Evolutionary conservation across 208 protist species (phyloP).

Genomic region (Leishmania mexicana): DNA sequence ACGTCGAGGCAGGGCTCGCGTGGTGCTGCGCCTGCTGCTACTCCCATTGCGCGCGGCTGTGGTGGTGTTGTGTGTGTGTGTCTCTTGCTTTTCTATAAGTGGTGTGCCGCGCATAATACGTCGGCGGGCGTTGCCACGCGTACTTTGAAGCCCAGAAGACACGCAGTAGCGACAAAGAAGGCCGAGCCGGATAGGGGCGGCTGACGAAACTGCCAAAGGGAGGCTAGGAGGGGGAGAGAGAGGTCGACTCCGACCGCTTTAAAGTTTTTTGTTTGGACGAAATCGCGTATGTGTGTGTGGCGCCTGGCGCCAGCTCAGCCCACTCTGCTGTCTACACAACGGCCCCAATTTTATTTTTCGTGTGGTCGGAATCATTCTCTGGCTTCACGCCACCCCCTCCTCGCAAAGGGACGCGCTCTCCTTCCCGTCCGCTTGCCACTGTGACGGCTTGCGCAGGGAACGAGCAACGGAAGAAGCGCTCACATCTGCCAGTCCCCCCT

Average conservation of each 20-base stretch:
- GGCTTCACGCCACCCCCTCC: not conserved
- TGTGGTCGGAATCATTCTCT: not conserved
- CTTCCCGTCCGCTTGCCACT: not conserved
- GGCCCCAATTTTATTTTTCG: not conserved
- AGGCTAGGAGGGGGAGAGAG: not conserved
- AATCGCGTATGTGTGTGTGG: not conserved
- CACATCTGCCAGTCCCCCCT: not conserved
- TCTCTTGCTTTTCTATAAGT: not conserved
- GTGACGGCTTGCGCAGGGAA: not conserved
- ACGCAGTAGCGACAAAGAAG: not conserved
- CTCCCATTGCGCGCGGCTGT: not conserved
- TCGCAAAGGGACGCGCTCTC: not conserved
- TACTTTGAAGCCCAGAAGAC: not conserved
- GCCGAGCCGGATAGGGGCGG: not conserved
- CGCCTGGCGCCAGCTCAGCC: not conserved
- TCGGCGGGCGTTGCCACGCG: not conserved
- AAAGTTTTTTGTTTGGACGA: not conserved
- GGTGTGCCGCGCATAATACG: not conserved
- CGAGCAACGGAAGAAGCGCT: not conserved
- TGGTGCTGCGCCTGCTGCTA: not conserved
- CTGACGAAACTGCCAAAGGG: not conserved
- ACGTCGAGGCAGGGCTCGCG: not conserved
- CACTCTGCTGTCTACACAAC: not conserved
- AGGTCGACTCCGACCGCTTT: not conserved
- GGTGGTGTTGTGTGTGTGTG: not conserved